Evolutionary conservation across 169 alveolate genomes (phyloP), one percentile per base, ranked within the genome.

Genomic region (Prorocentrum cordatum): DNA sequence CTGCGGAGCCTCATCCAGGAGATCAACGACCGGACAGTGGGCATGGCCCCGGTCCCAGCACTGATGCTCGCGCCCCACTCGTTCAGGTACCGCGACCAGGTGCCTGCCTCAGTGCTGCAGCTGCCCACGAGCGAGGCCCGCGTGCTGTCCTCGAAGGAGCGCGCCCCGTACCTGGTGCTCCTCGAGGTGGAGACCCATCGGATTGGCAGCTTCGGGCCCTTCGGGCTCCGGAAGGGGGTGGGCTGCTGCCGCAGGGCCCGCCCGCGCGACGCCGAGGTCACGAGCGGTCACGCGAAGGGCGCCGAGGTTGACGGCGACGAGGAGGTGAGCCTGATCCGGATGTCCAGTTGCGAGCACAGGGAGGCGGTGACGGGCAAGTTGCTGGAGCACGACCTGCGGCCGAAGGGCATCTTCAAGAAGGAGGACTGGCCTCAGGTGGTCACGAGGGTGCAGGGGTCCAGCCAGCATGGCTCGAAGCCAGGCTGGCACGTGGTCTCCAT

Each of bases 41-140:
- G n/a, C n/a, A n/a, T n/a, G n/a, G n/a, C n/a, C n/a, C n/a, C n/a
- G n/a, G n/a, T n/a, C n/a, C n/a, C n/a, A n/a, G n/a, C n/a, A n/a
- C n/a, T n/a, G n/a, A n/a, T n/a, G n/a, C n/a, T n/a, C n/a, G n/a
- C n/a, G n/a, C n/a, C n/a, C n/a, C n/a, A n/a, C n/a, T n/a, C n/a
- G n/a, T n/a, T n/a, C n/a, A n/a, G n/a, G n/a, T n/a, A n/a, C n/a
- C n/a, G n/a, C n/a, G n/a, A n/a, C n/a, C n/a, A n/a, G n/a, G n/a
- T n/a, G n/a, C n/a, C n/a, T n/a, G n/a, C n/a, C n/a, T n/a, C n/a
- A n/a, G n/a, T n/a, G n/a, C n/a, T n/a, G n/a, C n/a, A n/a, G n/a
- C n/a, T n/a, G n/a, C n/a, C n/a, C n/a, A n/a, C n/a, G n/a, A n/a
- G 42, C 61, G 64, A 77, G 87, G 87, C 87, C 3, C 87, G 87